Percentiles rank a stretch among this genome's conserved stretches.
Evolutionary conservation across 306 rosid species (phyloP).

Genomic region (Oemleria cerasiformis): DNA sequence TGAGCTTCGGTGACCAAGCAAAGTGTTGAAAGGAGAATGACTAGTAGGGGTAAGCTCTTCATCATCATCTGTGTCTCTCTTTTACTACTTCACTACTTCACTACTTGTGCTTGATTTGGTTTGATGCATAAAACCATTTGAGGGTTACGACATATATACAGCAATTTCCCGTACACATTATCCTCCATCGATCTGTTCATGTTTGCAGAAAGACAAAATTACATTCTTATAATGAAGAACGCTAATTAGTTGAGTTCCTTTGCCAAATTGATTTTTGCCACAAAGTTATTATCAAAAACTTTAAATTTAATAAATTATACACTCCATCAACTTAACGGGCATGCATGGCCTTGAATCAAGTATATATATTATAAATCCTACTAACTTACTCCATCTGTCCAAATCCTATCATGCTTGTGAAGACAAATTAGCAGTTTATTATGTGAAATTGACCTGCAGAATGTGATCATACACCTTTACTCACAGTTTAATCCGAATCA

Average conservation of each 20-base stretch:
- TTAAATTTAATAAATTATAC: neutral
- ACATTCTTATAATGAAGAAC: neutral
- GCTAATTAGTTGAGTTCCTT: too few relatives aligned
- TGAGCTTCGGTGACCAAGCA: constrained; percentile 9
- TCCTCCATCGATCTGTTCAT: neutral
- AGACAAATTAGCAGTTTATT: too few relatives aligned
- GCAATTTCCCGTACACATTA: neutral
- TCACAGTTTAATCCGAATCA: too few relatives aligned
- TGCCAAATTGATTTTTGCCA: too few relatives aligned
- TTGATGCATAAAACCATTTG: neutral
- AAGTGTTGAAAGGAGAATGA: neutral
- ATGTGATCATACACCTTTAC: too few relatives aligned
- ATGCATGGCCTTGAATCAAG: neutral
- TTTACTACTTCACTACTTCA: neutral
- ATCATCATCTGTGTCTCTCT: neutral
- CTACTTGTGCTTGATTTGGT: neutral
- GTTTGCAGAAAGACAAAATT: constrained; percentile 2
- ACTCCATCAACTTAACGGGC: neutral
- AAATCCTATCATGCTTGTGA: neutral
- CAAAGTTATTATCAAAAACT: too few relatives aligned
- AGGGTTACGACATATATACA: neutral
- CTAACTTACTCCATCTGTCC: neutral
- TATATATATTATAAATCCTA: neutral
- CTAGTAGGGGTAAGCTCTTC: constrained; percentile 3
- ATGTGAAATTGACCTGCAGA: too few relatives aligned